phyloP scores from a whole-genome alignment of 495 filamentous ascomycete species.

The Penicillium pulvis region DNA sequence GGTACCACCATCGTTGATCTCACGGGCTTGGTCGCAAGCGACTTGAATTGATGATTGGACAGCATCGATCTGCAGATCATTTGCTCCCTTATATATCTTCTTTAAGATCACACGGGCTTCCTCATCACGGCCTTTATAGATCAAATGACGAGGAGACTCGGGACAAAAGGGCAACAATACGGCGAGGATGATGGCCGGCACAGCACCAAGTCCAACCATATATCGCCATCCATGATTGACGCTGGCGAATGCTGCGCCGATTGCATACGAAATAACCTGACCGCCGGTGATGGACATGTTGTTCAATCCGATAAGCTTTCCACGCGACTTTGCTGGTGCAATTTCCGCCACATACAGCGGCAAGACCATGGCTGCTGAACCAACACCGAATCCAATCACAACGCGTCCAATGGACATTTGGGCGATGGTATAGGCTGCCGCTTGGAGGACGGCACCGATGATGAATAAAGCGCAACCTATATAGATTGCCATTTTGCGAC shows the following conservation, averaged over 20 bases:
- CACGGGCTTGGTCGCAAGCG: constrained; percentile 40
- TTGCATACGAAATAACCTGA: constrained; percentile 53
- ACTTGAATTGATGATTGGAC: constrained; percentile 35
- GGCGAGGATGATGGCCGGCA: constrained; percentile 49
- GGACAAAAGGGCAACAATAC: constrained; percentile 50
- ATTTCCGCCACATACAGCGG: constrained; percentile 50
- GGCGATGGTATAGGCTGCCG: constrained; percentile 47
- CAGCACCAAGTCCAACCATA: constrained; percentile 54
- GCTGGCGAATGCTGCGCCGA: constrained; percentile 55
- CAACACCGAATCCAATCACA: constrained; percentile 57
- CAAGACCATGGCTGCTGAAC: constrained; percentile 55
- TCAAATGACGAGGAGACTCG: constrained; percentile 55
- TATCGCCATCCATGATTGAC: constrained; percentile 53
- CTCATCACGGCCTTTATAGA: constrained; percentile 45
- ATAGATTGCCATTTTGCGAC: constrained; percentile 54
- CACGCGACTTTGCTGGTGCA: constrained; percentile 52
- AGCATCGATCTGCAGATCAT: constrained; percentile 41
- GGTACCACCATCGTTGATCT: constrained; percentile 34
- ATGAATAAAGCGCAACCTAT: constrained; percentile 51
- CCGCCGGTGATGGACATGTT: constrained; percentile 59
- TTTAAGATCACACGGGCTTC: constrained; percentile 40
- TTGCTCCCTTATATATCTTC: constrained; percentile 41
- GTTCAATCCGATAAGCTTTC: constrained; percentile 57
- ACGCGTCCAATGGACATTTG: constrained; percentile 55
- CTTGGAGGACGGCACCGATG: constrained; percentile 48